These are phyloP conservation scores for Euphorbia tirucalli DNA, from an alignment of 345 rosid species.

Conservation along the genomic window DNA sequence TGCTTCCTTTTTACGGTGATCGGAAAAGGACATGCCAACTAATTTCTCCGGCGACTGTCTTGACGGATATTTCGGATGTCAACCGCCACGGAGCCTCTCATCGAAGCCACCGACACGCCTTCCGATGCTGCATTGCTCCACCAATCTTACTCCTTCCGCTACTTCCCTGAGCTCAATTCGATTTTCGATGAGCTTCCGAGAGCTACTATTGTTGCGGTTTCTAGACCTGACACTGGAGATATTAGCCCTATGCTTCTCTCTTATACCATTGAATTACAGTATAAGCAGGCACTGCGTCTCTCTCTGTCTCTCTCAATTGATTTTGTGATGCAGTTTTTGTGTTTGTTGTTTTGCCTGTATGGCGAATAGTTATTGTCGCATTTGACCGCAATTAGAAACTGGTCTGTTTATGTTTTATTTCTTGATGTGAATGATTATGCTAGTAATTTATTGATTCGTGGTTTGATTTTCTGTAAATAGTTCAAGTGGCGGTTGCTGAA, in stretches of 20 bases:
- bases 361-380: too few relatives aligned
- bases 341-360: not conserved
- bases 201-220: conserved; percentile 66
- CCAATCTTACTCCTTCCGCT: conserved; percentile 27
- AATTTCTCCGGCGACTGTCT: not conserved
- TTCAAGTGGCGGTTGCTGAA: conserved; percentile 78
- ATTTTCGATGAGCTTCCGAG: conserved; percentile 71
- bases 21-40: conserved; percentile 28
- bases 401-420: not conserved
- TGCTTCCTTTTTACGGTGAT: not conserved
- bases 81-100: conserved; percentile 61
- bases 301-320: not conserved
- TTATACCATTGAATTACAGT: conserved; percentile 69
- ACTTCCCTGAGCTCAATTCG: conserved; percentile 27
- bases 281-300: conserved; percentile 54
- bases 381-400: not conserved
- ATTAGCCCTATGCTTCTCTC: conserved; percentile 87
- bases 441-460: not conserved
- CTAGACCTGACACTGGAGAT: conserved; percentile 72
- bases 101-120: conserved; percentile 24
- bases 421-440: not conserved
- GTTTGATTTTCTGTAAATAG: conserved; percentile 30
- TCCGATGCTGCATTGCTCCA: conserved; percentile 19
- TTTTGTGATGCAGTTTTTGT: not conserved
- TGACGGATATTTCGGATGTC: conserved; percentile 8